These are phyloP conservation scores for Xylaria flabelliformis DNA, from an alignment of 495 filamentous ascomycete genomes.

Conservation along the genomic window DNA sequence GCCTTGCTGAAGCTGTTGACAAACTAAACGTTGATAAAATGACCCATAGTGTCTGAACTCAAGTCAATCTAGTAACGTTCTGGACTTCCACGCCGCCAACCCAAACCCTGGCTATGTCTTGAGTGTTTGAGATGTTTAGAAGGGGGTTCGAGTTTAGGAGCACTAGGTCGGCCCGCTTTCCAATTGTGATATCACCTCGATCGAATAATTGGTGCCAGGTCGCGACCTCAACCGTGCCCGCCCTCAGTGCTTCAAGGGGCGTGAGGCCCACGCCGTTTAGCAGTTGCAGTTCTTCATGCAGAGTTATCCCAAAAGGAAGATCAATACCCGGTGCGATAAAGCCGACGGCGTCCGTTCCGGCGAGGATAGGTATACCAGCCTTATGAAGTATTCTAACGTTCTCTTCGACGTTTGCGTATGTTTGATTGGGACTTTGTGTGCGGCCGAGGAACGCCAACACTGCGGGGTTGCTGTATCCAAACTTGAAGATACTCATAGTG, in stretches of 20 bases:
- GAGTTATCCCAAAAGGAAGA: constrained; percentile 55
- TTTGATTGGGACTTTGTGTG: constrained; percentile 22
- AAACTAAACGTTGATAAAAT: neutral
- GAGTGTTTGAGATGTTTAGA: constrained; percentile 45
- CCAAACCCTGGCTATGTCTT: constrained; percentile 45
- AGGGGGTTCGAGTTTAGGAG: constrained; percentile 49
- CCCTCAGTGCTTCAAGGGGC: constrained; percentile 38
- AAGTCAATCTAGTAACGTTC: constrained; percentile 22
- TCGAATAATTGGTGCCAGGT: constrained; percentile 31
- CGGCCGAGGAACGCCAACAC: constrained; percentile 32
- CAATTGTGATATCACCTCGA: constrained; percentile 45
- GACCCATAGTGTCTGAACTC: neutral
- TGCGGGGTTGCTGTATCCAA: constrained; percentile 31
- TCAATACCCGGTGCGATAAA: constrained; percentile 40
- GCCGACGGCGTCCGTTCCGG: constrained; percentile 45
- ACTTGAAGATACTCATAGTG: constrained; percentile 41
- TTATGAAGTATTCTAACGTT: constrained; percentile 40
- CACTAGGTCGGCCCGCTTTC: constrained; percentile 49
- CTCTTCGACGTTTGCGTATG: constrained; percentile 34
- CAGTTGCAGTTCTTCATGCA: constrained; percentile 39
- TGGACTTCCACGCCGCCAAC: constrained; percentile 43
- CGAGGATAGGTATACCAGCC: constrained; percentile 43
- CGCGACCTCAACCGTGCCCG: constrained; percentile 34
- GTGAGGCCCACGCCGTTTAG: constrained; percentile 34
- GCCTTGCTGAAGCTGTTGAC: no score